phyloP scores from a whole-genome alignment of 805 yeast species.

The Clavispora carvajalis region DNA sequence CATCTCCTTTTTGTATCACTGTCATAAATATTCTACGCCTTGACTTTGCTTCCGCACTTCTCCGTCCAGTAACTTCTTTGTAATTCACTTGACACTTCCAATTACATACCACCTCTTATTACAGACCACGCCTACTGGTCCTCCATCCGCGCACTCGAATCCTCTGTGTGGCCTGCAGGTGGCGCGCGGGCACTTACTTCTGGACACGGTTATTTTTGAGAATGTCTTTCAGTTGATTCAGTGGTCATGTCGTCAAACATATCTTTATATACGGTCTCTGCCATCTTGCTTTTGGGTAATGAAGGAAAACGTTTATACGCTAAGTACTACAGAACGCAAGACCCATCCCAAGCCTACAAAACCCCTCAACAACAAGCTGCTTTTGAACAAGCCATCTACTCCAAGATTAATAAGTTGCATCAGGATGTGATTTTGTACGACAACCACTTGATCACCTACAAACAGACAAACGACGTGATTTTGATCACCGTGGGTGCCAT shows the following conservation, averaged over 20 bases:
- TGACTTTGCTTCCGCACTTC: no score
- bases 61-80: no score
- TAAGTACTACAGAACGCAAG: slow-evolving; percentile 68
- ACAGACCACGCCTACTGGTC: no score
- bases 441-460: slow-evolving; percentile 76
- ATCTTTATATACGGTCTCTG: slow-evolving; percentile 77
- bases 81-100: no score
- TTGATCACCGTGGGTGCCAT: slow-evolving; percentile 67
- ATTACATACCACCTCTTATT: no score
- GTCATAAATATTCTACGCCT: no score
- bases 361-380: slow-evolving; percentile 59
- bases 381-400: slow-evolving; percentile 69
- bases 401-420: slow-evolving; percentile 74
- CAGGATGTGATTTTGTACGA: slow-evolving; percentile 79
- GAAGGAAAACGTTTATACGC: slow-evolving; percentile 78
- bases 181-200: background rate
- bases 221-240: background rate
- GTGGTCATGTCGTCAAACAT: slow-evolving; percentile 39
- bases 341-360: slow-evolving; percentile 32
- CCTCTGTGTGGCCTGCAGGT: background rate
- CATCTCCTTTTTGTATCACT: background rate
- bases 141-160: no score
- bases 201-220: slow-evolving; percentile 1
- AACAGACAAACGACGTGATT: slow-evolving; percentile 72
- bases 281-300: slow-evolving; percentile 73